Percentiles rank a stretch among this genome's conserved stretches.
These are phyloP conservation scores for Scalesia atractyloides DNA, from an alignment of 129 eudicot genomes.

Conservation along the genomic window DNA sequence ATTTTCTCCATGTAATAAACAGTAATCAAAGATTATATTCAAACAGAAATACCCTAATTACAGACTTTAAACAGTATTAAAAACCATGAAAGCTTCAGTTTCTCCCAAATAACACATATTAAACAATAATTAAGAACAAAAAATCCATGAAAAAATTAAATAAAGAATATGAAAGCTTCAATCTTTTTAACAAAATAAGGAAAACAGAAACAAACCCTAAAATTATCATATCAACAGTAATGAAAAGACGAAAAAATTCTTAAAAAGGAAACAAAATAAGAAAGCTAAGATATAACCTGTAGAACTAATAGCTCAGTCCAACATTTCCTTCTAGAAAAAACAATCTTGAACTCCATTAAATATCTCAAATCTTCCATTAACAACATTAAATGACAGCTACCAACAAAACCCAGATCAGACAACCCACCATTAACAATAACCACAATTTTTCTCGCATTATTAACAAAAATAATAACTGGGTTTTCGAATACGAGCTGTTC, in stretches of 20 bases:
- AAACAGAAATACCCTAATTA: slow-evolving; percentile 14
- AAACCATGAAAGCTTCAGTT: slow-evolving; percentile 20
- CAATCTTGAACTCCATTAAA: slow-evolving; percentile 78
- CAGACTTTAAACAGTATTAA: slow-evolving; percentile 7
- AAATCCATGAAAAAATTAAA: neutral
- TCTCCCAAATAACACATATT: neutral
- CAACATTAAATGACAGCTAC: slow-evolving; percentile 57
- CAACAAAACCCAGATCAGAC: slow-evolving; percentile 47
- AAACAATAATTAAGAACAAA: neutral
- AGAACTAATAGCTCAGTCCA: slow-evolving; percentile 47
- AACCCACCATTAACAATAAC: slow-evolving; percentile 33
- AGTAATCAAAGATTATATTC: neutral
- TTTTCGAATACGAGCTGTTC: slow-evolving; percentile 21
- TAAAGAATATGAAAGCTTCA: slow-evolving; percentile 13
- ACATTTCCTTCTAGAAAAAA: slow-evolving; percentile 38
- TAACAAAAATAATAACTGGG: slow-evolving; percentile 14
- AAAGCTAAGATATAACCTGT: slow-evolving; percentile 42
- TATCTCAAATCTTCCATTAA: slow-evolving; percentile 16
- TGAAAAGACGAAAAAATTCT: slow-evolving; percentile 13
- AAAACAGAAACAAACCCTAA: slow-evolving; percentile 19
- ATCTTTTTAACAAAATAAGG: neutral
- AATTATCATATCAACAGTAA: slow-evolving; percentile 2
- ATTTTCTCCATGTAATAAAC: neutral
- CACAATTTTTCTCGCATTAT: slow-evolving; percentile 53
- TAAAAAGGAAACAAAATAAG: neutral